Evolutionary conservation across 257 asterid genomes (phyloP), one percentile per base, ranked within the genome.

Genomic region (Datura wrightii): DNA sequence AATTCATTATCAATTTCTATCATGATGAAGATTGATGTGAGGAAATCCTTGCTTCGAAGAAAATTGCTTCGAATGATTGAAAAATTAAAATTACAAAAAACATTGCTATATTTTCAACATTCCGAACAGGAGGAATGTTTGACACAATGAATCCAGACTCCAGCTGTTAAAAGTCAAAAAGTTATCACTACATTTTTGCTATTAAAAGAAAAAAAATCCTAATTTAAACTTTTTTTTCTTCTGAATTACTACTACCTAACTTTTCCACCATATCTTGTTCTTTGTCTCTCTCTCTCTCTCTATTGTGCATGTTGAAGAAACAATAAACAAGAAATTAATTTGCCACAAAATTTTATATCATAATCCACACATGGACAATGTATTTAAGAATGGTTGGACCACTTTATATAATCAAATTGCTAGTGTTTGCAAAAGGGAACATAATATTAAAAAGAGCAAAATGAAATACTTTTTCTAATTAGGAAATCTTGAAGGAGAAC

Each of bases 81-180:
- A 66, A 53, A 66, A 13, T 66, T 2, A 6, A 66, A 66, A 66
- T 36, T 66, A 36, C 46, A 36, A 65, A 65, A 66, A 66, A 36
- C 0, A 66, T 36, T 66, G 5, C 19, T 36, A 66, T 14, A 66
- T 14, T 66, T 36, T 18, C 48, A 36, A 66, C 74, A 16, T 8
- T 36, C 46, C 19, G 7, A 36, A 36, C 5, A 66, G 74, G 46
- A 13, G 18, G 11, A 6, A 6, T 41, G 53, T 76, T 50, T 48
- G 62, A 50, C 82, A 48, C 60, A 42, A 16, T 24, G 60, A 72
- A 72, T 72, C 54, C 56, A 48, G 60, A 42, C 1, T 48, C 81
- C 81, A 74, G 81, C 81, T 24, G 81, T 74, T 11, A 50, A 74
- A 74, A 74, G 60, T 74, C 41, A 59, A 59, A 24, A 74, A 74